Percentiles rank a stretch among this genome's conserved stretches.
Conservation (phyloP, 2,329 filamentous ascomycete species). For the Apiospora hydei region DNA sequence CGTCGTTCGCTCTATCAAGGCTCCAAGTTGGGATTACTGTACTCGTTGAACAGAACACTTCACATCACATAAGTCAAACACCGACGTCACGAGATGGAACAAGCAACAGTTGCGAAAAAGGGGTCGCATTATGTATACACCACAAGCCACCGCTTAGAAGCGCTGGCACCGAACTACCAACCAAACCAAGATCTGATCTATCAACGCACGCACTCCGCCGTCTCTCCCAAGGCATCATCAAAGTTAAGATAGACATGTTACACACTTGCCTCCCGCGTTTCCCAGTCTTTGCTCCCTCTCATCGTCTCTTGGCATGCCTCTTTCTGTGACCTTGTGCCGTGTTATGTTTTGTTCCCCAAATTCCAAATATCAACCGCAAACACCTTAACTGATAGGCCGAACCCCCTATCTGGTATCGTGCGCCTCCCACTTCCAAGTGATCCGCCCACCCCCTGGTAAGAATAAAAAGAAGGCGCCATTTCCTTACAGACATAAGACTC, state of each 20-base stretch:
- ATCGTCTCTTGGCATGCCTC: slow-evolving; percentile 1
- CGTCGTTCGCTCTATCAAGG: not conserved
- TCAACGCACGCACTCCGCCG: not conserved
- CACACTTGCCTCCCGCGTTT: slow-evolving; percentile 3
- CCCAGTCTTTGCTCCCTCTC: slow-evolving; percentile 12
- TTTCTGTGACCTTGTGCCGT: not conserved
- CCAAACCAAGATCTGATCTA: slow-evolving; percentile 8
- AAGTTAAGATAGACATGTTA: slow-evolving; percentile 4
- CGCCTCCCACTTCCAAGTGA: slow-evolving; percentile 13
- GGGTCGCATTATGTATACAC: slow-evolving; percentile 20
- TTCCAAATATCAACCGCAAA: slow-evolving; percentile 18
- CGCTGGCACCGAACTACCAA: not conserved
- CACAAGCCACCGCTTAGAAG: not conserved
- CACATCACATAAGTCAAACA: not conserved
- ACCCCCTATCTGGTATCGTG: slow-evolving; percentile 20
- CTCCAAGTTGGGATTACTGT: not conserved
- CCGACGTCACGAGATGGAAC: not conserved
- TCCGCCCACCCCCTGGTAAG: not conserved
- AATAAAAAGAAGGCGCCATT: slow-evolving; percentile 10
- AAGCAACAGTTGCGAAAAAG: not conserved
- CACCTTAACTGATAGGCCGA: slow-evolving; percentile 13
- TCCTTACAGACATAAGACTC: not conserved
- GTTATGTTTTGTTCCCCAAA: slow-evolving; percentile 15
- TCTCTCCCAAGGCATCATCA: not conserved
- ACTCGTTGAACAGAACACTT: not conserved